Evolutionary conservation across 2,329 filamentous ascomycete species (phyloP), one percentile per base, ranked within the genome.

Genomic region (Alternaria conjuncta): DNA sequence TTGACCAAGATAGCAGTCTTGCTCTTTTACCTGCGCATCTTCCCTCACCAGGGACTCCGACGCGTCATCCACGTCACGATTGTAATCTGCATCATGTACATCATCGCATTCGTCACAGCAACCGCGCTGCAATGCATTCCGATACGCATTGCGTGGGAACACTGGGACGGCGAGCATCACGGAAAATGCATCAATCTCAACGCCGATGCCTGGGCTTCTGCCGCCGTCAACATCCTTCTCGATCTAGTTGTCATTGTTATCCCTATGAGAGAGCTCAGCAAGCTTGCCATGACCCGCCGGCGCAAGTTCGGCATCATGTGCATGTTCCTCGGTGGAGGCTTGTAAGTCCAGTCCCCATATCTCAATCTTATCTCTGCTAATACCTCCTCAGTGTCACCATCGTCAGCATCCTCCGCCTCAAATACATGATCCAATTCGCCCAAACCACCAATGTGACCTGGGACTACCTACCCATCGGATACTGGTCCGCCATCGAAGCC

Each of bases 361-460:
- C 13, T 21, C 43, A 32, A 30, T 5, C 5, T n/a, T 3, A 4
- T 3, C 3, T 21, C 21, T 21, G 8, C 55, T 66, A 7, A 63
- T 44, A 25, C 13, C 15, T 7, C 3, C 9, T 25, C 41, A 84
- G 81, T 57, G 81, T 83, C 43, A 84, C 81, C 3, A 63, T 84
- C n/a, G 75, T 84, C 63, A 83, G 81, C 59, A 78, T 81, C 25
- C 69, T 84, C 26, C 80, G 82, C 9, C 69, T 84, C 4, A 77
- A 80, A 23, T 81, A 78, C 20, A 73, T 84, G 49, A 78, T 84
- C 41, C 71, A 79, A 21, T 84, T 84, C 64, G 79, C 80, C 11
- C 78, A 76, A 25, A 80, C 81, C 2, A 57, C 76, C 0, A 84
- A 84, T 63, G 62, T 80, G 2, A 78, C 75, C 2, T 81, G 80